phyloP scores from a whole-genome alignment of 305 asterid genomes.

The Rubia tinctorum region DNA sequence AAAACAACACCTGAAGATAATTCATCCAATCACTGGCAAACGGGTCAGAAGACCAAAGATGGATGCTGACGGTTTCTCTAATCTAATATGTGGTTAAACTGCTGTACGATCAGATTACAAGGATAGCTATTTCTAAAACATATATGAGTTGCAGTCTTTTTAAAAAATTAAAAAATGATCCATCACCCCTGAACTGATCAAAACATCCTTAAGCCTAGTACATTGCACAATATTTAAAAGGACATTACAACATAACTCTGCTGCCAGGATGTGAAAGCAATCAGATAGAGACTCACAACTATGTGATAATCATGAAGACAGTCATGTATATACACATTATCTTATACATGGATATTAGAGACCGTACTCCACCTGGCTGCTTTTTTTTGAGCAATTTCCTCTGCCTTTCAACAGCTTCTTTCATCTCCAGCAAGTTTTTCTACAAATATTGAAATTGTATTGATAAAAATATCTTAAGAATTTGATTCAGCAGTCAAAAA shows the following conservation, averaged over 20 bases:
- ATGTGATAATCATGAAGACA: background rate
- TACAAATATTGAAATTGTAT: slow-evolving; percentile 26
- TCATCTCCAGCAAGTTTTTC: slow-evolving; percentile 79
- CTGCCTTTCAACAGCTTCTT: slow-evolving; percentile 95
- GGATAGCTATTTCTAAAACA: background rate
- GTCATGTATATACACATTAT: slow-evolving; percentile 7
- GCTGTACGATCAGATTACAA: background rate
- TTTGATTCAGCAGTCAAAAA: background rate
- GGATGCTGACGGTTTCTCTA: background rate
- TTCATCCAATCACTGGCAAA: background rate
- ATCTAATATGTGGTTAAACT: background rate
- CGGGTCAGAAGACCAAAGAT: background rate
- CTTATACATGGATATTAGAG: slow-evolving; percentile 14
- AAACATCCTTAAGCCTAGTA: background rate
- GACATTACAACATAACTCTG: background rate
- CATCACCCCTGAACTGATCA: background rate
- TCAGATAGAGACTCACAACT: background rate
- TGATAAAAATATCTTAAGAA: background rate
- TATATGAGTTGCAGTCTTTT: background rate
- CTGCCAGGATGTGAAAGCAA: background rate
- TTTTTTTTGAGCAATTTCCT: slow-evolving; percentile 86
- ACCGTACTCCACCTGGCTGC: slow-evolving; percentile 53
- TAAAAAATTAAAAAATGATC: background rate
- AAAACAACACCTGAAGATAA: background rate
- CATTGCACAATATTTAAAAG: background rate